Conservation (phyloP, 176 grass and related monocot genomes). For the Phyllostachys edulis region DNA sequence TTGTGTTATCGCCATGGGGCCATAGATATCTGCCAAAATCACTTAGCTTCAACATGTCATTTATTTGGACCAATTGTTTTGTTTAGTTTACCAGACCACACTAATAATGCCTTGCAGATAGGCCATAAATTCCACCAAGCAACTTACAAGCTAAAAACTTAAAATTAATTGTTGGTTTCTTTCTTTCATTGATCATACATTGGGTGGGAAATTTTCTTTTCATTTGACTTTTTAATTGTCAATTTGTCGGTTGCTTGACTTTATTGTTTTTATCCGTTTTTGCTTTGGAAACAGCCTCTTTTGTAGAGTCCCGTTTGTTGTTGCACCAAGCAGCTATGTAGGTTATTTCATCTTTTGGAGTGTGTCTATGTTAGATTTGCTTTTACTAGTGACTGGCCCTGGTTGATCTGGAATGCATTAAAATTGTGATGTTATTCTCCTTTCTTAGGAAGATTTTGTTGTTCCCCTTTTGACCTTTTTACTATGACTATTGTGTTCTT, state of each 20-base stretch:
- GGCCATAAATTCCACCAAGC: not conserved
- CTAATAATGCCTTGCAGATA: not conserved
- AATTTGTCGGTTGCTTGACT: not conserved
- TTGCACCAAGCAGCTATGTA: not conserved
- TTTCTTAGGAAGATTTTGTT: not conserved
- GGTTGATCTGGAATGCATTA: not conserved
- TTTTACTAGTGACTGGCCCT: not conserved
- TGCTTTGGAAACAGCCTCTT: not conserved
- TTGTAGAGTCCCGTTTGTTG: not conserved
- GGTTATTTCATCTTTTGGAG: not conserved
- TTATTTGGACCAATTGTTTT: not conserved
- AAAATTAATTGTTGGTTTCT: not conserved
- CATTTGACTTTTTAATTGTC: not conserved
- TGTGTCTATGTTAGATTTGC: not conserved
- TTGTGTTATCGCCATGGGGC: not conserved
- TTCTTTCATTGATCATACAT: not conserved
- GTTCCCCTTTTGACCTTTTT: not conserved
- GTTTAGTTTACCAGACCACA: not conserved
- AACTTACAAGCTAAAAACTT: not conserved
- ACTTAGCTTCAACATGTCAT: not conserved
- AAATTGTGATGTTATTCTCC: not conserved
- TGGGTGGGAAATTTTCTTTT: not conserved
- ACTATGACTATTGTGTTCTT: not conserved
- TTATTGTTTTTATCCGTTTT: not conserved
- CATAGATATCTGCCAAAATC: not conserved